Conservation (phyloP, 2,329 filamentous ascomycete genomes). For the Hypoxylon sp. region DNA sequence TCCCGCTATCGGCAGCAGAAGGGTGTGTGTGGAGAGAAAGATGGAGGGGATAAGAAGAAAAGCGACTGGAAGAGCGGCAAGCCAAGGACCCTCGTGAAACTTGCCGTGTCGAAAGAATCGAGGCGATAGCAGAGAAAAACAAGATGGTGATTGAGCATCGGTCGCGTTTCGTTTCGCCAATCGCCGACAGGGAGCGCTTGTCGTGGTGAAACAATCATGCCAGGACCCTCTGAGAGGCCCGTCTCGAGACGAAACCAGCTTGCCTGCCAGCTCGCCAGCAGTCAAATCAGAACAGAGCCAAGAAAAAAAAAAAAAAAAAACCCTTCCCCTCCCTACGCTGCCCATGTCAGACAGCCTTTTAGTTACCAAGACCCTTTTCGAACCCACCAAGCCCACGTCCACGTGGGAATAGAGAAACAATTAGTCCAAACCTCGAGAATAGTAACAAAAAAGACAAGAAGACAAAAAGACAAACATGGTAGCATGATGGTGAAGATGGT, state of each 20-base stretch:
- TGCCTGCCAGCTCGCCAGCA: too few species aligned
- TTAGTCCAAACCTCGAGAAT: too few species aligned
- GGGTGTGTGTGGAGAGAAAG: neutral
- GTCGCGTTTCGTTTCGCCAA: slow-evolving; percentile 31
- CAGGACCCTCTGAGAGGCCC: slow-evolving; percentile 8
- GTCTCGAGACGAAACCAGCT: slow-evolving; percentile 27
- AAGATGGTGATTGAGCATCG: slow-evolving; percentile 16
- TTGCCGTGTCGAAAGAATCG: slow-evolving; percentile 18
- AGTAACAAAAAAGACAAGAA: too few species aligned
- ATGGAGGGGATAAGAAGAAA: neutral
- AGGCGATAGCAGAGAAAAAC: slow-evolving; percentile 21
- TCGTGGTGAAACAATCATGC: slow-evolving; percentile 30
- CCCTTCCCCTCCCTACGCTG: too few species aligned
- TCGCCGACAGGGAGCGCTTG: slow-evolving; percentile 21
- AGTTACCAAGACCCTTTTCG: slow-evolving; percentile 4
- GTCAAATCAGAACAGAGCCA: too few species aligned
- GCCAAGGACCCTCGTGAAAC: slow-evolving; percentile 25
- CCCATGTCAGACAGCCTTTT: slow-evolving; percentile 16
- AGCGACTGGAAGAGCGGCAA: slow-evolving; percentile 21
- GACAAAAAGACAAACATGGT: slow-evolving; percentile 21
- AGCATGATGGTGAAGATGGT: too few species aligned
- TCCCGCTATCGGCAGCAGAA: slow-evolving; percentile 18
- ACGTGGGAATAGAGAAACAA: slow-evolving; percentile 11
- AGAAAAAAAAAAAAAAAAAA: too few species aligned
- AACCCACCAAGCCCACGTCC: too few species aligned